Conservation (phyloP, 495 filamentous ascomycete genomes). For the Penicillium riverlandense region DNA sequence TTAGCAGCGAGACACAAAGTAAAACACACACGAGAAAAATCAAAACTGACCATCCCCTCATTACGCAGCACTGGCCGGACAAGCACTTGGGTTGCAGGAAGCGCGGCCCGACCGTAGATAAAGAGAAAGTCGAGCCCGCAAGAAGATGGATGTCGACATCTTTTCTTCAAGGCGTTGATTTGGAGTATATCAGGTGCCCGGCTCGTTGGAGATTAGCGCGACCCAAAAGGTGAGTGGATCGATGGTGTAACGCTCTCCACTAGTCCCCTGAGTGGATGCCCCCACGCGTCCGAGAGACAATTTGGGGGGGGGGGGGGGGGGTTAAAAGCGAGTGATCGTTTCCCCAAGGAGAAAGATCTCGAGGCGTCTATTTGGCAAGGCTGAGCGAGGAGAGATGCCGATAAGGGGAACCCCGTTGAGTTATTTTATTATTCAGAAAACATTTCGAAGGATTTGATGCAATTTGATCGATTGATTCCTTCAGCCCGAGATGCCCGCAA, state of each 20-base stretch:
- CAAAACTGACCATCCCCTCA: conserved; percentile 40
- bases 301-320: no score
- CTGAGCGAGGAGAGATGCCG: no score
- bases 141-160: no score
- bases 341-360: conserved; percentile 3
- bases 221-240: background rate
- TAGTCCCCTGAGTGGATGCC: conserved; percentile 12
- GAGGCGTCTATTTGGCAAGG: no score
- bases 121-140: no score
- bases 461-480: no score
- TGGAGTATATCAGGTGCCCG: conserved; percentile 9
- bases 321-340: conserved; percentile 7
- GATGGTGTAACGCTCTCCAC: conserved; percentile 13
- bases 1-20: background rate
- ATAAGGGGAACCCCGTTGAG: no score
- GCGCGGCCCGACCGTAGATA: no score
- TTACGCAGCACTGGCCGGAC: conserved; percentile 22
- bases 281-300: conserved; percentile 8
- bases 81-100: background rate
- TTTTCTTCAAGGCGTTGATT: background rate
- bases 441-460: no score
- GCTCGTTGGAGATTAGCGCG: conserved; percentile 15
- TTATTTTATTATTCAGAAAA: no score
- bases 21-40: no score
- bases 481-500: no score